phyloP scores from a whole-genome alignment of 2,329 filamentous ascomycete genomes.

The Microcyclospora tardicrescens region DNA sequence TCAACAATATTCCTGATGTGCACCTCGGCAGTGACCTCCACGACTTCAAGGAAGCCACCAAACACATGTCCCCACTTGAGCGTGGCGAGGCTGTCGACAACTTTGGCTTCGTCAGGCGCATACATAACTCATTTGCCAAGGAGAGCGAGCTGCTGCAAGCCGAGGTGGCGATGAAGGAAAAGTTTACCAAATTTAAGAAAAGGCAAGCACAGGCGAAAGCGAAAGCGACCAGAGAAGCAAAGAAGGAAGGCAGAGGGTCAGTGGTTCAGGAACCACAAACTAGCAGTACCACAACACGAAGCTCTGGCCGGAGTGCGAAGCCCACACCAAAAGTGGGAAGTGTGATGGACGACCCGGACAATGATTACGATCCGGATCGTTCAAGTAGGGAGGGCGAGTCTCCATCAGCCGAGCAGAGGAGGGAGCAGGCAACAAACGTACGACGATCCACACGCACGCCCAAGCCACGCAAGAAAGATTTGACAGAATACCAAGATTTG shows the following conservation, averaged over 20 bases:
- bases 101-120: conserved; percentile 62
- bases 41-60: conserved; percentile 61
- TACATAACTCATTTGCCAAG: conserved; percentile 81
- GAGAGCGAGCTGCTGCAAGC: conserved; percentile 64
- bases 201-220: conserved; percentile 17
- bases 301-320: conserved; percentile 1
- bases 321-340: conserved; percentile 1
- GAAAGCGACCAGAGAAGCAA: conserved; percentile 14
- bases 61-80: conserved; percentile 53
- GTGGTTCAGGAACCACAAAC: conserved; percentile 2
- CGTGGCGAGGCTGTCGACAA: conserved; percentile 64
- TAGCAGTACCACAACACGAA: conserved; percentile 1
- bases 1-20: conserved; percentile 65
- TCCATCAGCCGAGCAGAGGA: background rate
- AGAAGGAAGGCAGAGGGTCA: conserved; percentile 12
- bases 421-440: conserved; percentile 1
- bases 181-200: conserved; percentile 27
- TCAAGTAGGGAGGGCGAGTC: background rate
- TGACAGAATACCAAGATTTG: conserved; percentile 30
- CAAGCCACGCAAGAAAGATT: conserved; percentile 27
- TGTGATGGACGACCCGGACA: conserved; percentile 1
- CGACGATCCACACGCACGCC: conserved; percentile 16
- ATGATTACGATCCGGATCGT: background rate
- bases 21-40: conserved; percentile 57
- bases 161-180: conserved; percentile 51